Evolutionary conservation across 73 alveolate species (phyloP), one percentile per base, ranked within the genome.

Genomic region (Paramecium primaurelia): DNA sequence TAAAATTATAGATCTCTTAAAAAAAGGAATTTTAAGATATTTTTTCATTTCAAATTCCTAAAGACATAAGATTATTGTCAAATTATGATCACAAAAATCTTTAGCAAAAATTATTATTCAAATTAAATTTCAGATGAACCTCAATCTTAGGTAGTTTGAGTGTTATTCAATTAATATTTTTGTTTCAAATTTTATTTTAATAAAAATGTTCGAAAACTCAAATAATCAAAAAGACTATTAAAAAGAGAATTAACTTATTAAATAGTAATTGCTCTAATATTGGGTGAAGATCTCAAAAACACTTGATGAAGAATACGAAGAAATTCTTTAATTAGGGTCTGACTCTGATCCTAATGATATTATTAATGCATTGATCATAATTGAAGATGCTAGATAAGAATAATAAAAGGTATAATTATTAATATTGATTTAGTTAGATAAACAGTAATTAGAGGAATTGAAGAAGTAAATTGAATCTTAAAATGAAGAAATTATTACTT

Each of bases 311-410:
- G 91, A 80, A 22, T 80, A 32, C 9, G 91, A 80, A 49, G 91
- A 80, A 80, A 80, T 80, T 45, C 49, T 47, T 25, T 26, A 80
- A 10, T 80, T 80, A 5, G 91, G 91, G 10, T 10, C 44, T 18
- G 51, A 80, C 18, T 45, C 91, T 26, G 91, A 80, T 47, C 10
- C 58, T 6, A 49, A 45, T 20, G 91, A 80, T 47, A 80, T 80
- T 32, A 28, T 80, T 0, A 80, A 80, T 80, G 40, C 91, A 42
- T 2, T 80, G 8, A 45, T 80, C 20, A 80, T 80, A 1, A 42
- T 80, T n/a, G 91, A 80, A 26, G 91, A 80, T 44, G 91, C 91
- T 8, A n/a, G 91, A 25, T 25, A 42, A 47, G 91, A 80, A n/a
- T 49, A 80, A 44, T 16, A 38, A 6, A 42, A 80, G 58, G 91